These are phyloP conservation scores for Colletotrichum eremochloae DNA, from an alignment of 2,329 filamentous ascomycete species.

Conservation along the genomic window DNA sequence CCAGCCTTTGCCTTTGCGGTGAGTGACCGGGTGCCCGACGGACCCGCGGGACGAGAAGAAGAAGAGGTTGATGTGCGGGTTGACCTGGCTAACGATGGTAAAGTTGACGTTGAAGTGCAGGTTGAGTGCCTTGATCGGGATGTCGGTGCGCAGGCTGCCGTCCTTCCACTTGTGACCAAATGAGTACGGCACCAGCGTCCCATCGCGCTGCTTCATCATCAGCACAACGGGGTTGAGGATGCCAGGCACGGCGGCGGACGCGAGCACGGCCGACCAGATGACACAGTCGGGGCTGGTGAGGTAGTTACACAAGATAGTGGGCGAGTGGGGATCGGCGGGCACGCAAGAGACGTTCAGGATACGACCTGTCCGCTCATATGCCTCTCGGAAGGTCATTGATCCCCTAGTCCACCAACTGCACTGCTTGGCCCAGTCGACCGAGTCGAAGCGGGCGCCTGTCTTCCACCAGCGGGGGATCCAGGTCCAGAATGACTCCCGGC, in stretches of 20 bases:
- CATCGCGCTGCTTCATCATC: constrained; percentile 86
- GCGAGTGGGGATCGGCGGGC: constrained; percentile 94
- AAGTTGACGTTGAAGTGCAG: constrained; percentile 99
- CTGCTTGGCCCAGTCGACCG: constrained; percentile 87
- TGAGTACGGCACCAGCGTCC: constrained; percentile 86
- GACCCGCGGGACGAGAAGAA: constrained; percentile 96
- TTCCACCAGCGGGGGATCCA: constrained; percentile 91
- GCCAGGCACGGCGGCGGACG: constrained; percentile 94
- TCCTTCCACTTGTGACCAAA: constrained; percentile 99
- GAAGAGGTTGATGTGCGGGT: constrained; percentile 98
- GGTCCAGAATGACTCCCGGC: constrained; percentile 79
- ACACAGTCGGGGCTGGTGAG: constrained; percentile 96
- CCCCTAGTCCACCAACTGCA: constrained; percentile 93
- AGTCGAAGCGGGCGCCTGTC: constrained; percentile 94
- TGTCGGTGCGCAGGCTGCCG: constrained; percentile 92
- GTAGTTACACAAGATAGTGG: constrained; percentile 93
- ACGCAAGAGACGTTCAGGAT: constrained; percentile 97
- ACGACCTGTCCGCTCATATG: constrained; percentile 91
- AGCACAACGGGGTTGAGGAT: constrained; percentile 96
- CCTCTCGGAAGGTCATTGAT: constrained; percentile 94
- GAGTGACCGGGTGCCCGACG: constrained; percentile 93
- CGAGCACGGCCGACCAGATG: constrained; percentile 96
- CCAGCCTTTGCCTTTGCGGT: constrained; percentile 94
- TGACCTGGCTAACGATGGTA: constrained; percentile 89
- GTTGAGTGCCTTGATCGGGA: constrained; percentile 93